Evolutionary conservation across 257 asterid species (phyloP), one percentile per base, ranked within the genome.

Genomic region (Jaltomata sinuosa): DNA sequence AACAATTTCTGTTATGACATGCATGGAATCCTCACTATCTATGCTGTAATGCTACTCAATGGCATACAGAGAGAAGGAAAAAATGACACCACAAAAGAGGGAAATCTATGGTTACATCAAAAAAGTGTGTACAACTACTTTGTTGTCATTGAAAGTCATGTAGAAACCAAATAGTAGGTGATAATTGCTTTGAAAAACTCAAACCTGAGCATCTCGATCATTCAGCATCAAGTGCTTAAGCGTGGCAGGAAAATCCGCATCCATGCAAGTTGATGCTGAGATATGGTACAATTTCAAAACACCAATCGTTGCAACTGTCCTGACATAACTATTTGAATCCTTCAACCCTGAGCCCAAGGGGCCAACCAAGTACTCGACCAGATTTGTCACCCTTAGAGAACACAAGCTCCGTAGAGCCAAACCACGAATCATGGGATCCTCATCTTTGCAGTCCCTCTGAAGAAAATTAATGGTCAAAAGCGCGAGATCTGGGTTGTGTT

Each of bases 371-470:
- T 97, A 97, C 88, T 97, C 99, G 85, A 97, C 99, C 91, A 97
- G 90, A 90, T 97, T 97, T 32, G 94, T 91, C 80, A 97, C 99
- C 53, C 99, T 97, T 82, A 97, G 97, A n/a, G 98, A 94, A 86
- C 99, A 94, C 90, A 97, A 89, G 87, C 98, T 97, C 93, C 99
- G 91, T 91, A 97, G 89, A 83, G 99, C 98, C 93, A 97, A 88
- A 86, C 99, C 98, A 59, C 99, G 90, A 86, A 97, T 97, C 98
- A 97, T 97, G 68, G 99, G 99, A 86, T 97, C 99, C 93, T 97
- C 99, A 83, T 97, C 99, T 87, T 95, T 97, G 89, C 99, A 95
- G 84, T 97, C 99, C 86, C 97, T 92, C 85, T 94, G 99, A 79
- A 97, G 99, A 86, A 97, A 97, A 89, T 95, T 97, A 82, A 97